Evolutionary conservation across 208 protist genomes (phyloP).

Genomic region (Wallacemonas collosoma): DNA sequence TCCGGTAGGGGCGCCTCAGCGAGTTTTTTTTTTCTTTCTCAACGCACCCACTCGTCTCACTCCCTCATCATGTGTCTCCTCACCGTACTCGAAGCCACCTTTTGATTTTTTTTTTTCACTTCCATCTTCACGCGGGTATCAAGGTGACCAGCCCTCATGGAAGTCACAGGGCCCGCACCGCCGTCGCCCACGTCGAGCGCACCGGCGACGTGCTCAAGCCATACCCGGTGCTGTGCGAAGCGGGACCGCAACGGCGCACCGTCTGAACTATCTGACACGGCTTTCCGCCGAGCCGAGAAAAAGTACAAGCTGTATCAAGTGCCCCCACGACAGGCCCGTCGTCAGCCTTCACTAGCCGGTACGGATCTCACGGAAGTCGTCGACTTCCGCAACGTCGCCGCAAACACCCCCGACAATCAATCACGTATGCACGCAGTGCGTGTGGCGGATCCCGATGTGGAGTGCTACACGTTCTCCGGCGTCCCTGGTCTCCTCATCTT

Average conservation of each 20-base stretch:
- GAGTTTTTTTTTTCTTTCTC: slow-evolving; percentile 10
- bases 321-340: slow-evolving; percentile 42
- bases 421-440: slow-evolving; percentile 36
- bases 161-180: too few relatives aligned
- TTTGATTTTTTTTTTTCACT: too few relatives aligned
- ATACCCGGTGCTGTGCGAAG: slow-evolving; percentile 11
- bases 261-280: slow-evolving; percentile 28
- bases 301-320: slow-evolving; percentile 74
- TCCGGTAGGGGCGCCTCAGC: too few relatives aligned
- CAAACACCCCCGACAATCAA: slow-evolving; percentile 59
- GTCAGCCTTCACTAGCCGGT: slow-evolving; percentile 27
- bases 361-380: slow-evolving; percentile 67
- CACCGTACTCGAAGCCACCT: too few relatives aligned
- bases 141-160: too few relatives aligned
- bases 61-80: too few relatives aligned
- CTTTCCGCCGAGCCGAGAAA: slow-evolving; percentile 60
- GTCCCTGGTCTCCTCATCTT: slow-evolving; percentile 79
- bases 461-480: slow-evolving; percentile 71
- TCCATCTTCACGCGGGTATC: too few relatives aligned
- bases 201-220: too few relatives aligned
- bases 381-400: slow-evolving; percentile 43
- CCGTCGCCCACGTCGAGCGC: too few relatives aligned
- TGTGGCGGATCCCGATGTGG: slow-evolving; percentile 26
- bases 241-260: slow-evolving; percentile 10
- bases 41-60: neutral